Evolutionary conservation across 2,329 filamentous ascomycete genomes (phyloP), one percentile per base, ranked within the genome.

Genomic region (Cercospora berteroae): DNA sequence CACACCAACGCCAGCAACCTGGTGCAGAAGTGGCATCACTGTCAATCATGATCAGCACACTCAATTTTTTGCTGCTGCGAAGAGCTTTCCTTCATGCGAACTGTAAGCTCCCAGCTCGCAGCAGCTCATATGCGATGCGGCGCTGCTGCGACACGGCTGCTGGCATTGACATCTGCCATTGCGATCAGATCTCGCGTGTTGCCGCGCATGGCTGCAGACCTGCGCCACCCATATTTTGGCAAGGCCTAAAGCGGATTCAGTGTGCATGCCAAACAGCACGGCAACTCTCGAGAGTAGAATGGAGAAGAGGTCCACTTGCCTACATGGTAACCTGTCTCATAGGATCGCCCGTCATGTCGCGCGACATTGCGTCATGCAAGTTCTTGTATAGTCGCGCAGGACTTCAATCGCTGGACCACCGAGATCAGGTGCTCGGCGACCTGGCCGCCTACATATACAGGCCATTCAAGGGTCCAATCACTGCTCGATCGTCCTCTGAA

Each of bases 401-500:
- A 64, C 44, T 44, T 57, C n/a, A 60, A 61, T 65, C 60, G 55
- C 52, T 67, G 31, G 33, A 39, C 8, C 60, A 36, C 20, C 18
- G 60, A 52, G 52, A 16, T 31, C 64, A 59, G 67, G 29, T 62
- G 50, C 52, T 56, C 61, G 55, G 52, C 58, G 59, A 63, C 64
- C 64, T 66, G 63, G 61, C 20, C 65, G 69, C 57, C 59, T 59
- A 68, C 64, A 67, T 61, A 69, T 44, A 56, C 20, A 29, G 23
- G 13, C 63, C 64, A 65, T 33, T 61, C 62, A 71, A 67, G 70
- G 36, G 67, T 72, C 71, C 70, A 72, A 71, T 72, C 63, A 65
- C 60, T 66, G 71, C 71, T 75, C 71, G 71, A 72, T 73, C 73
- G 68, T 73, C 61, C 59, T 61, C 42, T 71, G 69, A 74, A 73